Evolutionary conservation across 495 filamentous ascomycete genomes (phyloP).

Genomic region (Trichoderma gamsii): DNA sequence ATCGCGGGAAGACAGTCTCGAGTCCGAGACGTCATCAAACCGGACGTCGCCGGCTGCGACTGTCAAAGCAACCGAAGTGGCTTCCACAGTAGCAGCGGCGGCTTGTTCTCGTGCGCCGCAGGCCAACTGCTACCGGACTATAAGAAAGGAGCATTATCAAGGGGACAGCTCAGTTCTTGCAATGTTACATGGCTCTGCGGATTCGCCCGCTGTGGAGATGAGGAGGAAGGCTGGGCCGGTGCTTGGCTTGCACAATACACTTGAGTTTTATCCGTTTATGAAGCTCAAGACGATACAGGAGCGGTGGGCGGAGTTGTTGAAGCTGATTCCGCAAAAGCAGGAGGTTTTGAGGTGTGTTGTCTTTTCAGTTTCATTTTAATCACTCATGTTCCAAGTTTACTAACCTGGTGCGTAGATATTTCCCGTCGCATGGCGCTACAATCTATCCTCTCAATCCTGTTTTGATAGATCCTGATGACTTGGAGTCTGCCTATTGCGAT

Average conservation of each 20-base stretch:
- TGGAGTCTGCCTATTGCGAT: background rate
- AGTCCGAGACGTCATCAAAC: too few species aligned
- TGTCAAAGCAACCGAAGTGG: too few species aligned
- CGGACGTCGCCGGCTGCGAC: too few species aligned
- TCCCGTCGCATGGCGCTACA: background rate
- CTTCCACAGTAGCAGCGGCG: background rate
- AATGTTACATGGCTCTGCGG: background rate
- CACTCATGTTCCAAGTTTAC: too few species aligned
- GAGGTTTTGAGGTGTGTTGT: background rate
- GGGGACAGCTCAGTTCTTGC: background rate
- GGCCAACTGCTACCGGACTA: too few species aligned
- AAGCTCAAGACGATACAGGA: constrained; percentile 5
- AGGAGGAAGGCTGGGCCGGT: background rate
- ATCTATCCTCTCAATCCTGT: background rate
- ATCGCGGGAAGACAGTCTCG: too few species aligned
- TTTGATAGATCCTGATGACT: background rate
- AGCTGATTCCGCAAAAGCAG: background rate
- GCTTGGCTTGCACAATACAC: background rate
- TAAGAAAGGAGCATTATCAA: background rate
- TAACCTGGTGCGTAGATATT: background rate
- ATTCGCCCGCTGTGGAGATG: background rate
- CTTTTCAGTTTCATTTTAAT: too few species aligned
- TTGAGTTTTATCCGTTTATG: constrained; percentile 4
- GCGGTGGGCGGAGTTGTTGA: background rate
- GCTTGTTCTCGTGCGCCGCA: background rate